Evolutionary conservation across 2,329 filamentous ascomycete species (phyloP), one percentile per base, ranked within the genome.

Genomic region (Daldinia sp.): DNA sequence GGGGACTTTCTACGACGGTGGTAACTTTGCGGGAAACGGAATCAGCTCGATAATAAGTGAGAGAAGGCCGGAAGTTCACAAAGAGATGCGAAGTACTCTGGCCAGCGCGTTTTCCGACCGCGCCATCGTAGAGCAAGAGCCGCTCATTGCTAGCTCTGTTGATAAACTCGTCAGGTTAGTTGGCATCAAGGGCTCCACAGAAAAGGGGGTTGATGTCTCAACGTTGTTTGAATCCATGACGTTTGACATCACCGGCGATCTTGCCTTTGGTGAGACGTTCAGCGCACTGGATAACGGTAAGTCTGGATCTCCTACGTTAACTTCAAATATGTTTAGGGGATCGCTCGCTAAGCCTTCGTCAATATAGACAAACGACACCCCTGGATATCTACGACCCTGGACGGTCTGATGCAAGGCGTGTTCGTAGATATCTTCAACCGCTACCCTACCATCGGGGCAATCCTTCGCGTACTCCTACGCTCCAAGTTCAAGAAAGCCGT

Each of bases 41-140:
- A 57, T 61, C 12, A 46, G 20, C 12, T 72, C 73, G 41, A 75
- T 77, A 33, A 68, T 74, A 20, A 75, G 71, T 61, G 74, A 74
- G 65, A 63, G 64, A n/a, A 69, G 72, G 33, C 64, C 67, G 1
- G 69, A 69, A 4, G 65, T 41, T 0, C 73, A 76, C 28, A 62
- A 46, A 7, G 50, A 73, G 53, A 76, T 76, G 74, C 62, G 72
- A 20, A 63, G 39, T 23, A 67, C 60, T 18, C 66, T 79, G 6
- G 61, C 73, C 1, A 57, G 65, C 26, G 76, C 73, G 15, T 79
- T 79, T 64, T 69, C 70, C 26, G 65, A 76, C 59, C 33, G 66
- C 41, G 65, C 78, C 67, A 60, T 79, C 64, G 66, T 61, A 7
- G 74, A 74, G 26, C 76, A 78, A 44, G 75, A 78, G 41, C 55